A percentile compares a stretch with the other conserved stretches of the same genome.
These are phyloP conservation scores for Barnettozyma hawaiiensis DNA, from an alignment of 1,139 yeast species.

Conservation along the genomic window DNA sequence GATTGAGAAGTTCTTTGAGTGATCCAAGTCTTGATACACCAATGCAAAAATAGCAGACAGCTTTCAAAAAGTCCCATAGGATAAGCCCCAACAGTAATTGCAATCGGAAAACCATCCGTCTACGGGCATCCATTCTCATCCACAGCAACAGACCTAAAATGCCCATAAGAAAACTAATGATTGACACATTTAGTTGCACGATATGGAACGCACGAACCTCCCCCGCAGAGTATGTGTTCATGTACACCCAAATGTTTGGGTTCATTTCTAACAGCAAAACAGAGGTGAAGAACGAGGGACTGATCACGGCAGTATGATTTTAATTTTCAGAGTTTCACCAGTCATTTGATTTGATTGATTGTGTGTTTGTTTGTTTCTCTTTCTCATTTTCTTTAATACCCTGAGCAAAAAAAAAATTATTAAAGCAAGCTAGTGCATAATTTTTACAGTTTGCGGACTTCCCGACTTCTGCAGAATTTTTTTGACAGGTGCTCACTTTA, in stretches of 20 bases:
- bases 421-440: too few species aligned
- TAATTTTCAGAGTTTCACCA: too few species aligned
- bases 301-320: not conserved
- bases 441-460: too few species aligned
- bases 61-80: slow-evolving; percentile 17
- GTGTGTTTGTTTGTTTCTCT: too few species aligned
- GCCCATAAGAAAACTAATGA: slow-evolving; percentile 16
- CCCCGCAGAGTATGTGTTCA: slow-evolving; percentile 1
- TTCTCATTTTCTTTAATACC: too few species aligned
- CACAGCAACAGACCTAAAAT: slow-evolving; percentile 15
- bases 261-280: not conserved
- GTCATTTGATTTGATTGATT: too few species aligned
- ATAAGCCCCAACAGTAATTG: slow-evolving; percentile 16
- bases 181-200: slow-evolving; percentile 11
- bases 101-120: slow-evolving; percentile 20
- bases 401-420: too few species aligned
- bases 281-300: too few species aligned
- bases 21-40: slow-evolving; percentile 8
- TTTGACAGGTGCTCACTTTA: too few species aligned
- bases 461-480: too few species aligned
- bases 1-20: not conserved
- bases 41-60: slow-evolving; percentile 13
- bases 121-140: slow-evolving; percentile 20
- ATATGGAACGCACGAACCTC: slow-evolving; percentile 11
- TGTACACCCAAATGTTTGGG: not conserved